Evolutionary conservation across 1,139 yeast species (phyloP).

Genomic region (Saccharomyces hybrid): DNA sequence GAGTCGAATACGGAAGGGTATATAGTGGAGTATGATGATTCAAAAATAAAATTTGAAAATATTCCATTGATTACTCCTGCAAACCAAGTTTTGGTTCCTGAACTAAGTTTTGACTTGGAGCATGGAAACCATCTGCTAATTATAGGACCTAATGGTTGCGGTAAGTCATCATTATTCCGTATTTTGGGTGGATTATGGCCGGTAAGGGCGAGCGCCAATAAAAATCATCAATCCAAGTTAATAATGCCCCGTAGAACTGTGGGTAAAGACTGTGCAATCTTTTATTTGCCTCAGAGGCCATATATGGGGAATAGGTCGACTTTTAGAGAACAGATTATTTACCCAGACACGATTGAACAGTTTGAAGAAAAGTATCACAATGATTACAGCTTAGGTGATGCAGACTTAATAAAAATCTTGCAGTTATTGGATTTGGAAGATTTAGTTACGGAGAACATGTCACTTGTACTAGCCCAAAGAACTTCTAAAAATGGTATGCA

Average conservation of each 20-base stretch:
- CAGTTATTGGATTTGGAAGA: slow-evolving; percentile 53
- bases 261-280: slow-evolving; percentile 47
- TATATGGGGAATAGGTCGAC: slow-evolving; percentile 65
- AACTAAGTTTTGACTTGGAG: slow-evolving; percentile 61
- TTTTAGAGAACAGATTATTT: slow-evolving; percentile 79
- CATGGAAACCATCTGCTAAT: slow-evolving; percentile 82
- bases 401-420: slow-evolving; percentile 56
- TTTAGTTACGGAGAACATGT: slow-evolving; percentile 38
- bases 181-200: slow-evolving; percentile 94
- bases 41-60: slow-evolving; percentile 61
- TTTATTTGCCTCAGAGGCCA: slow-evolving; percentile 89
- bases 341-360: slow-evolving; percentile 66
- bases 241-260: slow-evolving; percentile 27
- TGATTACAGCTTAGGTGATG: slow-evolving; percentile 44
- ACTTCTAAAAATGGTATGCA: slow-evolving; percentile 7
- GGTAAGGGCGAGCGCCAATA: slow-evolving; percentile 58
- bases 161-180: slow-evolving; percentile 85
- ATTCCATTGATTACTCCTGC: slow-evolving; percentile 83
- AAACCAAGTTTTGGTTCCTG: slow-evolving; percentile 62
- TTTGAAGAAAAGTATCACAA: slow-evolving; percentile 38
- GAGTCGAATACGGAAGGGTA: slow-evolving; percentile 10
- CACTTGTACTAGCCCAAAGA: slow-evolving; percentile 28
- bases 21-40: slow-evolving; percentile 42
- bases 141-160: slow-evolving; percentile 95
- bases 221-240: slow-evolving; percentile 42